Evolutionary conservation across 345 rosid genomes (phyloP).

Genomic region (Lepidium sativum): DNA sequence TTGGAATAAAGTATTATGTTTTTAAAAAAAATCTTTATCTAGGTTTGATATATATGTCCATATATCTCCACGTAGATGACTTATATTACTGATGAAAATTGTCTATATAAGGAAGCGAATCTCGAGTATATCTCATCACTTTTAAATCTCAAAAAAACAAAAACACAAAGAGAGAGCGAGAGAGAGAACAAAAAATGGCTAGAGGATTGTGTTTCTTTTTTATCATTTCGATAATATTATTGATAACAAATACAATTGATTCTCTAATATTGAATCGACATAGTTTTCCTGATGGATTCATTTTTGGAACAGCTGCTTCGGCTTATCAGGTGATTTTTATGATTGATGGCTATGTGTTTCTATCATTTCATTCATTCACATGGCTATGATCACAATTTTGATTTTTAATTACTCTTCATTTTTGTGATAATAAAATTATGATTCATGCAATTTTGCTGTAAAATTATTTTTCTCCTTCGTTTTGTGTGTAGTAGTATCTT

Average conservation of each 20-base stretch:
- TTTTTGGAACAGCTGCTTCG: constrained; percentile 69
- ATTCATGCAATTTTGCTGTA: background rate
- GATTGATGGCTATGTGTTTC: background rate
- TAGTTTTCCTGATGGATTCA: constrained; percentile 53
- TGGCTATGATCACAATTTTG: background rate
- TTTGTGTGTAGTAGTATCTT: background rate
- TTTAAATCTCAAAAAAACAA: constrained; percentile 3
- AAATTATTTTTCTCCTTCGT: background rate
- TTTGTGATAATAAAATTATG: background rate
- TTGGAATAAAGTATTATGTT: background rate
- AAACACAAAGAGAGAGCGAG: background rate
- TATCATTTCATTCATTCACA: background rate
- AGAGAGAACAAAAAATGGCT: constrained; percentile 1
- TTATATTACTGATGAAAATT: background rate
- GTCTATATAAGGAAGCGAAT: constrained; percentile 23
- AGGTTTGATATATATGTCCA: background rate
- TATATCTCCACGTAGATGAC: constrained; percentile 20
- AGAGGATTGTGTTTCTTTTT: background rate
- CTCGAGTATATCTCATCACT: background rate
- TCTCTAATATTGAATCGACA: constrained; percentile 14
- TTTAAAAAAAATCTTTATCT: background rate
- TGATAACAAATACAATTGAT: background rate
- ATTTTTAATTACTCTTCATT: background rate
- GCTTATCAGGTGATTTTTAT: constrained; percentile 50
- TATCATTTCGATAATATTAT: background rate